Evolutionary conservation across 148 eudicot genomes (phyloP), one percentile per base, ranked within the genome.

Genomic region (Suaeda aralocaspica): DNA sequence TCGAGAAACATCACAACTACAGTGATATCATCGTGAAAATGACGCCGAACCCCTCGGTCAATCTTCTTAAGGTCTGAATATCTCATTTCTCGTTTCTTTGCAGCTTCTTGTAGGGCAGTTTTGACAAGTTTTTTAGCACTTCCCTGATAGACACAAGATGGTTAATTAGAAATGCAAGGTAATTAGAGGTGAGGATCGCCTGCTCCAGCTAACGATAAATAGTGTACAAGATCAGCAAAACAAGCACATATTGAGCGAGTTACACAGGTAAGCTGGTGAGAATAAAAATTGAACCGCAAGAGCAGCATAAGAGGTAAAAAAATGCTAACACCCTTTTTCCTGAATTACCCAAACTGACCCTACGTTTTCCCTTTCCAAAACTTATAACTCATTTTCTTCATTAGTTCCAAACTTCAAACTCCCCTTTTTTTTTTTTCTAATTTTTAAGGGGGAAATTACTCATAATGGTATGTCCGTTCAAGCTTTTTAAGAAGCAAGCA

Each of bases 1-100:
- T 91, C 93, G 0, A 91, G 87, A 66, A 86, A 91, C 41, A 91
- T 79, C 29, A 88, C 90, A 29, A 88, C 75, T 24, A 90, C 92
- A 0, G 96, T 84, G 78, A 90, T 90, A 81, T 90, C 96, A 18
- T 90, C 96, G 28, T 90, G 96, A 86, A 90, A 90, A 79, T 91
- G 93, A 57, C 96, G 86, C 24, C 96, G 87, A 15, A 91, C 89
- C n/a, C 96, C 96, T 2, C 96, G 82, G 63, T 91, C 96, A 0
- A 91, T 91, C 72, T 88, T 91, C 83, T 88, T 91, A 82, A 91
- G 75, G 64, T 91, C 96, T 1, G 93, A 86, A 67, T 91, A 91
- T 69, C 96, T 84, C 96, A 91, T 88, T 49, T 91, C 96, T 73
- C 96, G 80, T 74, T 90, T 90, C 84, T 90, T 90, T 30, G 96